A percentile compares a stretch with the other conserved stretches of the same genome.
Evolutionary conservation across 768 basidiomycete genomes (phyloP).

Genomic region (Lepiota subincarnata): DNA sequence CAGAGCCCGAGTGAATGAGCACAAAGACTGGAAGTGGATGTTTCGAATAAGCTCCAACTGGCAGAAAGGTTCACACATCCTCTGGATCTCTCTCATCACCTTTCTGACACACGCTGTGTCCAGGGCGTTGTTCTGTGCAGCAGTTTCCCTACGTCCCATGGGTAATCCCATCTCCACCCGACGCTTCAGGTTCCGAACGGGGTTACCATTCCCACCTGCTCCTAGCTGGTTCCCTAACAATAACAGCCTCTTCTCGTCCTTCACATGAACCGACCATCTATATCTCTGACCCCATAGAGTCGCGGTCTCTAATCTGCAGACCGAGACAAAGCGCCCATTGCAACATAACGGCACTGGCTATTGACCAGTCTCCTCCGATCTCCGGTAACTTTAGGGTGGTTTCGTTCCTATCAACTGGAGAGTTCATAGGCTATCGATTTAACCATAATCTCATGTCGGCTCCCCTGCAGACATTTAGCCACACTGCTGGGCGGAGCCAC

Average conservation of each 20-base stretch:
- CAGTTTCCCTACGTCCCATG: slow-evolving; percentile 18
- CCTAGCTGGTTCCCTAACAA: slow-evolving; percentile 55
- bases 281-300: slow-evolving; percentile 30
- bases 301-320: slow-evolving; percentile 40
- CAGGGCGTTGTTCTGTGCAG: slow-evolving; percentile 64
- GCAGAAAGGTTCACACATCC: slow-evolving; percentile 55
- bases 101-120: slow-evolving; percentile 3
- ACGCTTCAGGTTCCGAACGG: slow-evolving; percentile 1
- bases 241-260: slow-evolving; percentile 49
- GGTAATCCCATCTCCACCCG: slow-evolving; percentile 6
- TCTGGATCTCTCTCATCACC: slow-evolving; percentile 14
- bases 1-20: slow-evolving; percentile 34
- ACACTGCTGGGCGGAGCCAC: slow-evolving; percentile 40
- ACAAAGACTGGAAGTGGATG: slow-evolving; percentile 82
- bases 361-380: slow-evolving; percentile 69
- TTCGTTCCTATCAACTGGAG: slow-evolving; percentile 64
- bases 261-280: slow-evolving; percentile 31
- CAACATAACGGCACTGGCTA: slow-evolving; percentile 59
- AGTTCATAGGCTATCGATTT: slow-evolving; percentile 57
- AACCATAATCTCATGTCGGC: slow-evolving; percentile 39
- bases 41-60: slow-evolving; percentile 82
- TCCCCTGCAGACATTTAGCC: slow-evolving; percentile 42
- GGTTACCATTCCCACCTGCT: slow-evolving; percentile 39
- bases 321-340: slow-evolving; percentile 28
- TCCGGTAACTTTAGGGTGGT: slow-evolving; percentile 44